Conservation (phyloP, 1,139 yeast genomes). For the Protomyces lactucae-debilis region DNA sequence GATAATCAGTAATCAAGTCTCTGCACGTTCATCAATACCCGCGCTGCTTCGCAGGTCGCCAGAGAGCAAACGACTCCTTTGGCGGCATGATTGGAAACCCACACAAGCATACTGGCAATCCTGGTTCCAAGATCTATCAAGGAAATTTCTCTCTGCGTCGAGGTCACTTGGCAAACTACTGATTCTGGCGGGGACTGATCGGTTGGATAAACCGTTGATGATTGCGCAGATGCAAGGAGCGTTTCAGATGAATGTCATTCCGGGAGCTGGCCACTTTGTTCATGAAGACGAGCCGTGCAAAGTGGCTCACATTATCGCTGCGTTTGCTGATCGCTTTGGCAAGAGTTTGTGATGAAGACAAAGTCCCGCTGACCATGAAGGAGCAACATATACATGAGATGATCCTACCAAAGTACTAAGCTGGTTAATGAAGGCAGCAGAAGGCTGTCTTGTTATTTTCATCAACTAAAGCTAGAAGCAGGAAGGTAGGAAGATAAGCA, state of each 20-base stretch:
- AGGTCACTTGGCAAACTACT: constrained; percentile 58
- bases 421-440: no score
- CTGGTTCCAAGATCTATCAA: constrained; percentile 80
- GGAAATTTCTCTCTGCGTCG: constrained; percentile 51
- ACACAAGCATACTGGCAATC: constrained; percentile 65
- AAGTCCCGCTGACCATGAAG: neutral
- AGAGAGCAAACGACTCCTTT: constrained; percentile 39
- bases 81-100: constrained; percentile 60
- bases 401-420: no score
- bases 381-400: no score
- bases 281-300: constrained; percentile 83
- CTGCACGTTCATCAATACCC: constrained; percentile 78
- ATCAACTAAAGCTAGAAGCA: no score
- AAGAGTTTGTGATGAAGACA: neutral
- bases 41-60: constrained; percentile 44
- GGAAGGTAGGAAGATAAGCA: no score
- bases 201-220: constrained; percentile 74
- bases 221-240: constrained; percentile 95
- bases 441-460: no score
- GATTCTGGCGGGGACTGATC: constrained; percentile 84
- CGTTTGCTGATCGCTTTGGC: neutral
- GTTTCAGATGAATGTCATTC: constrained; percentile 80
- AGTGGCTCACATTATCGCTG: constrained; percentile 44
- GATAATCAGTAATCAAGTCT: constrained; percentile 50
- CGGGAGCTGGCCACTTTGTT: constrained; percentile 79